Evolutionary conservation across 371 early-diverging fungal species (phyloP), one percentile per base, ranked within the genome.

Genomic region (Mortierella sp.): DNA sequence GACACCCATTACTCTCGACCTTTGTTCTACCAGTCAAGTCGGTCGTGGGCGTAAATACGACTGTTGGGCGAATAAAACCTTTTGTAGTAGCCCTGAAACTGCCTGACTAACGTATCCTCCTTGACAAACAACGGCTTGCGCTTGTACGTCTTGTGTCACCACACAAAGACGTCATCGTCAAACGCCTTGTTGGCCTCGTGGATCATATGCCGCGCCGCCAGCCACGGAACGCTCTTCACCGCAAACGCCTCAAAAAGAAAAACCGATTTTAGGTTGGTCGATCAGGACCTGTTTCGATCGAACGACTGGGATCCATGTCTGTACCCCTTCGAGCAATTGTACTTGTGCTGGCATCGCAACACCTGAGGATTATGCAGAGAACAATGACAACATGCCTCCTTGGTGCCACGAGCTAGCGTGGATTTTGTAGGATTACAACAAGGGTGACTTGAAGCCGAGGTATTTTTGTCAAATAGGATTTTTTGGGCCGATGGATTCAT

Each of bases 21-120:
- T n/a, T 16, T 16, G 11, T 6, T 47, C n/a, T 67, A 82, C 83
- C 83, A 82, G 31, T 77, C 83, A 69, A 82, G 50, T 11, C 66
- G 68, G 22, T 82, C 79, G 31, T 82, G 83, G 19, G 83, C 79
- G 61, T 78, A 82, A 29, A 79, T 75, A 39, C 83, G 83, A 69
- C 83, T 82, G 70, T 82, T 82, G 50, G 83, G 79, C 73, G 83
- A 82, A 52, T 82, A 82, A 52, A 82, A 82, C 66, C 75, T 77
- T 41, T 74, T 78, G 68, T 82, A 82, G 24, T 78, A 82, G 37
- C 78, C 78, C 29, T 79, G 75, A 47, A 82, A 82, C 64, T 82
- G 83, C 68, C 78, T 82, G 67, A 82, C 76, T 43, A 79, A 50
- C 66, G 78, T 50, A 48, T 82, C 83, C 66, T 78, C 83, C 66